phyloP scores from a whole-genome alignment of 2,329 filamentous ascomycete species.

The Colletotrichum phormii region DNA sequence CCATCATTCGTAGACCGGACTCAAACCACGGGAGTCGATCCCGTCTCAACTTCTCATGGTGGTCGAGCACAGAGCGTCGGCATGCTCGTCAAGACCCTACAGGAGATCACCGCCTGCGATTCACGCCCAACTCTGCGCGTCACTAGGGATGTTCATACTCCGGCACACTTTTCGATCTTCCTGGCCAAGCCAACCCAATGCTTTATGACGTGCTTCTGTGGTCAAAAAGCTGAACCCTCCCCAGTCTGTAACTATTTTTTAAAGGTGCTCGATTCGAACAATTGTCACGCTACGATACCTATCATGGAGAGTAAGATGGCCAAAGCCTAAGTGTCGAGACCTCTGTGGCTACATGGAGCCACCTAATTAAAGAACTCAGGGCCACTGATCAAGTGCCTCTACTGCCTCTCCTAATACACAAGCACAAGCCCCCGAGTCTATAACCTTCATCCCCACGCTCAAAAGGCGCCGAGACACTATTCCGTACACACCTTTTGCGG shows the following conservation, averaged over 20 bases:
- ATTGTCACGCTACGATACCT: neutral
- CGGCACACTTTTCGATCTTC: neutral
- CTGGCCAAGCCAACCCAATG: neutral
- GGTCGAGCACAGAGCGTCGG: neutral
- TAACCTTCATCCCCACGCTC: too few relatives aligned
- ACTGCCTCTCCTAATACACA: too few relatives aligned
- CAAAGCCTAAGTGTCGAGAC: neutral
- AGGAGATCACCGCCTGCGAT: neutral
- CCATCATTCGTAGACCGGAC: neutral
- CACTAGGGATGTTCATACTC: neutral
- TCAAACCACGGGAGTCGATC: neutral
- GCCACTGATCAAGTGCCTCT: neutral
- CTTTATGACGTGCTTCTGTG: too few relatives aligned
- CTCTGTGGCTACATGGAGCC: neutral
- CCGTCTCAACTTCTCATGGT: neutral
- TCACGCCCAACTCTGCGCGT: neutral
- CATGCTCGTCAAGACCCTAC: neutral
- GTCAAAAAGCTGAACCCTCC: neutral
- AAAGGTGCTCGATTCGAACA: neutral
- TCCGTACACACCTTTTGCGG: too few relatives aligned
- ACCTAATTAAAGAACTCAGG: neutral
- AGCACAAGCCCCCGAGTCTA: too few relatives aligned
- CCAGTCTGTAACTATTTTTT: neutral
- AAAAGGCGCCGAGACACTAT: too few relatives aligned
- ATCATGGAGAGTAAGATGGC: neutral